phyloP scores from a whole-genome alignment of 805 yeast genomes.

The Teunomyces tritomae region DNA sequence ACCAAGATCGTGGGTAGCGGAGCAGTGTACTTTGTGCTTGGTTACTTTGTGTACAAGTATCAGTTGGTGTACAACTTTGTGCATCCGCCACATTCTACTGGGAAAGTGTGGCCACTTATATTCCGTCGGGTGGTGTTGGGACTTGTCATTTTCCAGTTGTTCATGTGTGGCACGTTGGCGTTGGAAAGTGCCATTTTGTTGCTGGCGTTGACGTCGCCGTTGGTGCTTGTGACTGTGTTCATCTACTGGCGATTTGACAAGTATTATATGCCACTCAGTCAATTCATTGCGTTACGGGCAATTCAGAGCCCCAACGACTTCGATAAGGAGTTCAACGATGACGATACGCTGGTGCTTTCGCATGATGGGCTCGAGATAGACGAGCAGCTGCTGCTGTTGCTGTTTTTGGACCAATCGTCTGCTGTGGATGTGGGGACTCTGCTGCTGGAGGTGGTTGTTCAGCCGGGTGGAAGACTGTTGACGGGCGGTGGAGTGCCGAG shows the following conservation, averaged over 20 bases:
- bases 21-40: slow-evolving; percentile 52
- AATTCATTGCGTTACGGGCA: slow-evolving; percentile 58
- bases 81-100: slow-evolving; percentile 65
- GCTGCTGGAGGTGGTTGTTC: no score
- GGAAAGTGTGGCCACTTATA: slow-evolving; percentile 65
- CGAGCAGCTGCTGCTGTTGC: slow-evolving; percentile 16
- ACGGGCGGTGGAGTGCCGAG: background rate
- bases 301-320: slow-evolving; percentile 43
- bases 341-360: slow-evolving; percentile 9
- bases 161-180: slow-evolving; percentile 63
- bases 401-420: slow-evolving; percentile 20
- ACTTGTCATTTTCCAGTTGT: slow-evolving; percentile 53
- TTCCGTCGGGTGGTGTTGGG: slow-evolving; percentile 57
- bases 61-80: slow-evolving; percentile 60
- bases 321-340: slow-evolving; percentile 43
- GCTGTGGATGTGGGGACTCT: slow-evolving; percentile 3
- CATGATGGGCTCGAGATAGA: slow-evolving; percentile 6
- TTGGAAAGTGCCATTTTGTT: slow-evolving; percentile 54
- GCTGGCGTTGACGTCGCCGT: slow-evolving; percentile 48
- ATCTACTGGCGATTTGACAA: slow-evolving; percentile 51
- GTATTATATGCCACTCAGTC: slow-evolving; percentile 51
- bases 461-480: no score
- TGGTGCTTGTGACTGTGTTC: slow-evolving; percentile 44
- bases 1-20: slow-evolving; percentile 61
- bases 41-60: slow-evolving; percentile 59